Conservation (phyloP, 2,329 filamentous ascomycete species). For the Thielaviopsis musarum region DNA sequence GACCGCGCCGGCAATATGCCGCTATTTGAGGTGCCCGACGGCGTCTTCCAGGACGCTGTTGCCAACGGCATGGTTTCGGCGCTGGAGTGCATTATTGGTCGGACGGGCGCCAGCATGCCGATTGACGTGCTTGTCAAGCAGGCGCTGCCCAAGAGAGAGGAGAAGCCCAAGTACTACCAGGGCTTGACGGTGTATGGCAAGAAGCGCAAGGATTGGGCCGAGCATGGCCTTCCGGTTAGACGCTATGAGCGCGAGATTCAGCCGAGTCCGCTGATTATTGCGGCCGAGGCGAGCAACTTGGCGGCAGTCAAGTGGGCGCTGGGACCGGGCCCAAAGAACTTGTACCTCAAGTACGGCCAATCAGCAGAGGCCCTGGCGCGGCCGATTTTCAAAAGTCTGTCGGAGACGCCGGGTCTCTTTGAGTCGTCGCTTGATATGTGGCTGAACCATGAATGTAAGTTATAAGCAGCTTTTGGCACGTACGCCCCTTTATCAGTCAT, state of each 20-base stretch:
- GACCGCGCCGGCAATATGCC: constrained; percentile 20
- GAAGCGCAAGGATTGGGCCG: constrained; percentile 59
- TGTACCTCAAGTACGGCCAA: constrained; percentile 50
- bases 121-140: constrained; percentile 49
- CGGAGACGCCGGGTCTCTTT: constrained; percentile 42
- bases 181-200: constrained; percentile 60
- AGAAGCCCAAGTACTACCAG: constrained; percentile 58
- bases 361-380: constrained; percentile 44
- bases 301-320: constrained; percentile 62
- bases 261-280: constrained; percentile 36
- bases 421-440: constrained; percentile 45
- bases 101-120: constrained; percentile 51
- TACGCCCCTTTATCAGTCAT: neutral
- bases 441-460: constrained; percentile 42
- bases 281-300: constrained; percentile 40
- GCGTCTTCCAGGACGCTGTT: constrained; percentile 28
- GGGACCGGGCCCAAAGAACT: constrained; percentile 48
- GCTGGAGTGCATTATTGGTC: constrained; percentile 46
- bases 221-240: constrained; percentile 34
- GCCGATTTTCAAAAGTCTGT: constrained; percentile 42
- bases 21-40: constrained; percentile 23
- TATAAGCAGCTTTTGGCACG: no score
- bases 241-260: constrained; percentile 25
- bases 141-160: constrained; percentile 43
- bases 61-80: constrained; percentile 34